Evolutionary conservation across 2,329 filamentous ascomycete genomes (phyloP).

Genomic region (Arthrocladium fulminans): DNA sequence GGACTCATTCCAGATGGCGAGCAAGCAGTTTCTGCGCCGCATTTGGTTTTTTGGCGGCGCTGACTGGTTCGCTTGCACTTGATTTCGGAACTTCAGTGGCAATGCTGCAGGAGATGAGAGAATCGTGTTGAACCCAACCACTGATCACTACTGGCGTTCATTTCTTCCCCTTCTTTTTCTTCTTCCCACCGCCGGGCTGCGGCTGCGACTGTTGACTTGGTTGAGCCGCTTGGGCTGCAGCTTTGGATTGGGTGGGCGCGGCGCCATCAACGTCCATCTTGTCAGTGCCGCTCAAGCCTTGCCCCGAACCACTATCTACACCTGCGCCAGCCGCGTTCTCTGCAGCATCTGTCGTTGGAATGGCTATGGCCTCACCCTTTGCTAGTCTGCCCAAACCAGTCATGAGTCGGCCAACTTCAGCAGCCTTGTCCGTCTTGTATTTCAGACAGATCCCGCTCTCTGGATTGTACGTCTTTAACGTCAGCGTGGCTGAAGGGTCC

Average conservation of each 20-base stretch:
- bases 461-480: conserved; percentile 84
- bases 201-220: background rate
- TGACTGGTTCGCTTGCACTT: too few relatives aligned
- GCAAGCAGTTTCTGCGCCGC: too few relatives aligned
- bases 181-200: conserved; percentile 12
- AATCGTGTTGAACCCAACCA: too few relatives aligned
- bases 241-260: conserved; percentile 11
- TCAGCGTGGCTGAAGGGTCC: conserved; percentile 56
- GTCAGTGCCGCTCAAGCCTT: conserved; percentile 14
- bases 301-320: conserved; percentile 21
- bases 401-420: conserved; percentile 78
- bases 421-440: conserved; percentile 83
- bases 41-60: too few relatives aligned
- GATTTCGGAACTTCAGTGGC: too few relatives aligned
- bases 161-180: conserved; percentile 24
- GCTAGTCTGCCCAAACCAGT: conserved; percentile 66
- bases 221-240: conserved; percentile 7
- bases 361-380: conserved; percentile 52
- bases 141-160: conserved; percentile 8
- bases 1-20: too few relatives aligned
- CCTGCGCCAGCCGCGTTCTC: conserved; percentile 31
- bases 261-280: conserved; percentile 21
- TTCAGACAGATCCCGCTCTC: conserved; percentile 73
- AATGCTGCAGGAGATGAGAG: too few relatives aligned
- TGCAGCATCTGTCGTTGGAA: conserved; percentile 25